phyloP scores from a whole-genome alignment of 306 rosid species.

The Senna tora region DNA sequence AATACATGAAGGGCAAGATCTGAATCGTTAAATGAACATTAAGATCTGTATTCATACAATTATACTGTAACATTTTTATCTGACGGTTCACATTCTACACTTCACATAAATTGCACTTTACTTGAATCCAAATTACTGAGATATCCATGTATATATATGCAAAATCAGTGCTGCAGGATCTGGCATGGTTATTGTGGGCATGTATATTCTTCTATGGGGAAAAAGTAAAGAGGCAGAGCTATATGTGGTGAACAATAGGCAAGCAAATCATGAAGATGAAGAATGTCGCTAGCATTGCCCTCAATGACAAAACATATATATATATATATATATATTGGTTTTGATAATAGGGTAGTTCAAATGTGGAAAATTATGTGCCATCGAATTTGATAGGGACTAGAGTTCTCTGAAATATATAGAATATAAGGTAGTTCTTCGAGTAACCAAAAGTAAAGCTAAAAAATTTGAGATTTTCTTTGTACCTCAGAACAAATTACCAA shows the following conservation, averaged over 20 bases:
- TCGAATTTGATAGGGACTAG: constrained; percentile 7
- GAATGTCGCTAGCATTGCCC: constrained; percentile 38
- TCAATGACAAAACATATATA: constrained; percentile 26
- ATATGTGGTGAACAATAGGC: constrained; percentile 41
- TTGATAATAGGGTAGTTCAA: constrained; percentile 14
- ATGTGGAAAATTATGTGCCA: not conserved
- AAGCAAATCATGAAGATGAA: constrained; percentile 50
- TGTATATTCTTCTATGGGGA: constrained; percentile 86
- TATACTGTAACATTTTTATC: no score
- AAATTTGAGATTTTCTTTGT: no score
- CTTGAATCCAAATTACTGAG: no score
- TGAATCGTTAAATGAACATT: no score
- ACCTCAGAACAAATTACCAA: no score
- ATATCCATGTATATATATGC: constrained; percentile 16
- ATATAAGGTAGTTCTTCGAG: not conserved
- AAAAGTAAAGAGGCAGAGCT: constrained; percentile 57
- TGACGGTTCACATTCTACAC: no score
- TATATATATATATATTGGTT: no score
- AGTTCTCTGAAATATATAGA: constrained; percentile 8
- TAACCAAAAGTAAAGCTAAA: no score
- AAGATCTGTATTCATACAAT: no score
- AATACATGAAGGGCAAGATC: no score
- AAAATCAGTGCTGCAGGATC: constrained; percentile 78
- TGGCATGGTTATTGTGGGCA: constrained; percentile 66
- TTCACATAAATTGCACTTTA: no score